Percentiles rank a stretch among this genome's conserved stretches.
Evolutionary conservation across 2,329 filamentous ascomycete genomes (phyloP).

Genomic region (Cladophialophora chaetospira): DNA sequence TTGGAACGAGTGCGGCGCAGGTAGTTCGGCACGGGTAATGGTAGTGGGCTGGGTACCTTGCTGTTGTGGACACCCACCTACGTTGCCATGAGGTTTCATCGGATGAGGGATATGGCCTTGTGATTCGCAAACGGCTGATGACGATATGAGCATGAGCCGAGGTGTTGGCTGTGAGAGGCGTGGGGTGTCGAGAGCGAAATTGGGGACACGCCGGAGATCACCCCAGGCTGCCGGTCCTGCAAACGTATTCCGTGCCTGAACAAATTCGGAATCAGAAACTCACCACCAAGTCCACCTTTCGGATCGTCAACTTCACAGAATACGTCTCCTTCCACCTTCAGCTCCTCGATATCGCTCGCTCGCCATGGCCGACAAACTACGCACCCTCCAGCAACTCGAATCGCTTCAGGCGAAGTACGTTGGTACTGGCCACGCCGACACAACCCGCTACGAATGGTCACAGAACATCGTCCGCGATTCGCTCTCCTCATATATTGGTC

Average conservation of each 20-base stretch:
- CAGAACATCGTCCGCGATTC: conserved; percentile 95
- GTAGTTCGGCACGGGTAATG: conserved; percentile 1
- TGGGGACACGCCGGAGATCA: not conserved
- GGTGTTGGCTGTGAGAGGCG: not conserved
- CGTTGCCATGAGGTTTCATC: conserved; percentile 2
- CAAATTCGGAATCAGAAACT: too few species aligned
- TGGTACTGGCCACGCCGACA: conserved; percentile 94
- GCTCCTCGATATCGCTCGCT: not conserved
- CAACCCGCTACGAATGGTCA: conserved; percentile 95
- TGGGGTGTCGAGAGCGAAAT: not conserved
- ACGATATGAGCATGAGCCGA: too few species aligned
- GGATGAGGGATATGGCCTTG: conserved; percentile 7
- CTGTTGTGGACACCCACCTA: conserved; percentile 1
- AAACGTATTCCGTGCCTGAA: not conserved
- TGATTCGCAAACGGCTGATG: conserved; percentile 8
- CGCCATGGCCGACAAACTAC: conserved; percentile 86
- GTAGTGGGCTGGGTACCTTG: too few species aligned
- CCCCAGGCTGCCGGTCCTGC: not conserved
- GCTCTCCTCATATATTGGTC: conserved; percentile 83
- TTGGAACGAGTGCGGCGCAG: conserved; percentile 7
- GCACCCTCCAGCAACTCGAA: conserved; percentile 96
- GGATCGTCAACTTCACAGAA: too few species aligned
- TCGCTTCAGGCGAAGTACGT: conserved; percentile 93
- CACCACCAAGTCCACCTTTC: too few species aligned
- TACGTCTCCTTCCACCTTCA: not conserved